Evolutionary conservation across 2,329 filamentous ascomycete genomes (phyloP), one percentile per base, ranked within the genome.

Genomic region (Pseudopyrenochaeta lycopersici): DNA sequence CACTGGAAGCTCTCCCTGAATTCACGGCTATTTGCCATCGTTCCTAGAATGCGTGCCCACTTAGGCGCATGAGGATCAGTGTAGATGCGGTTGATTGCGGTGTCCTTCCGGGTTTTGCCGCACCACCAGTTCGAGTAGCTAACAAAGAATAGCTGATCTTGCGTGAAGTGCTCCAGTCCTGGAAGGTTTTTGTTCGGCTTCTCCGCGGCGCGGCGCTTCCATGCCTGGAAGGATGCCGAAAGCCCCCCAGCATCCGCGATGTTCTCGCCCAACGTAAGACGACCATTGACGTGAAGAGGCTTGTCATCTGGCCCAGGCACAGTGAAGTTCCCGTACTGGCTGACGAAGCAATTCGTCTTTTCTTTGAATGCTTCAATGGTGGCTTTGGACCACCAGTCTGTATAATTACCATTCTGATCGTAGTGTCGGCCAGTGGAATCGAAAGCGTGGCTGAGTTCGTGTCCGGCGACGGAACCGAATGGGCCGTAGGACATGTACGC

Each of bases 231-330:
- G 0, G 87, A 80, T 0, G 87, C 84, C 7, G 82, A 80, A 0
- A 91, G 68, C 12, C 88, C 89, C 14, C 88, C 88, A 1, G 88
- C 85, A 70, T 91, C 89, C 1, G 88, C 88, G 65, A 91, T 88
- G 66, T 90, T 90, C 75, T 91, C 89, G 17, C 84, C 85, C 1
- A 90, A 76, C 0, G 88, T 90, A 12, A 86, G 77, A 20, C 77
- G 77, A 9, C 88, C 88, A 53, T 89, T 86, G 49, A 90, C 83
- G 55, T 87, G 82, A 0, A 88, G 76, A 3, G 81, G 77, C 56
- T 85, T 82, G 1, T 79, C 84, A 32, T 87, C 80, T 10, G 84
- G 79, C 0, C 83, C 84, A 0, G 79, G 77, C 11, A 89, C 80
- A 0, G 83, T 85, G 67, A 84, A 89, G 30, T 87, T 82, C 52